These are phyloP conservation scores for Aspergillus leporis DNA, from an alignment of 495 filamentous ascomycete species.

Conservation along the genomic window DNA sequence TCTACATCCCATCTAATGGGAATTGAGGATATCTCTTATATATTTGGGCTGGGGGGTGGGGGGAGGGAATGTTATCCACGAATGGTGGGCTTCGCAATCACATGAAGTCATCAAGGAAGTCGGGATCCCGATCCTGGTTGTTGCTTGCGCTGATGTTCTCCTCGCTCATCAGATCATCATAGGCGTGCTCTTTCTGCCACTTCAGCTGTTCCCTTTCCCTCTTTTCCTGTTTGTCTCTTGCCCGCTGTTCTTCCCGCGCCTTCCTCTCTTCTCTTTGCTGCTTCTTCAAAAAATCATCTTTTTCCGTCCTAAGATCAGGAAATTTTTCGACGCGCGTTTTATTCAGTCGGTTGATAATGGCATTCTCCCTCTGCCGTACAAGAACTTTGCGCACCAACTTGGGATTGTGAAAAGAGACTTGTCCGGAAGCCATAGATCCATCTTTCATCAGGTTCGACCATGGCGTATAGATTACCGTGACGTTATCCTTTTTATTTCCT, in stretches of 20 bases:
- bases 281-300: slow-evolving; percentile 69
- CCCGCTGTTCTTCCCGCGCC: slow-evolving; percentile 66
- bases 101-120: slow-evolving; percentile 57
- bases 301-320: slow-evolving; percentile 77
- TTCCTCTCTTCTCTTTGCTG: slow-evolving; percentile 69
- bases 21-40: neutral
- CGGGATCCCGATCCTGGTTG: slow-evolving; percentile 51
- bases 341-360: slow-evolving; percentile 92
- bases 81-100: slow-evolving; percentile 24
- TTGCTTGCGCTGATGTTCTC: slow-evolving; percentile 47
- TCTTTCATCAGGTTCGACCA: slow-evolving; percentile 97
- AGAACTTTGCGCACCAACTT: slow-evolving; percentile 79
- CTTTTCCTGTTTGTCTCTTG: slow-evolving; percentile 74
- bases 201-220: slow-evolving; percentile 84
- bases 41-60: too few relatives aligned
- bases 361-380: slow-evolving; percentile 74
- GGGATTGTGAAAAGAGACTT: slow-evolving; percentile 93
- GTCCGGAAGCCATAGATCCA: slow-evolving; percentile 92
- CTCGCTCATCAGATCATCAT: slow-evolving; percentile 68
- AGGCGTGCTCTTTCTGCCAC: slow-evolving; percentile 92
- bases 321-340: slow-evolving; percentile 90
- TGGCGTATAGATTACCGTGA: slow-evolving; percentile 94
- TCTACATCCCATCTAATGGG: neutral
- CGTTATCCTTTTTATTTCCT: slow-evolving; percentile 98
- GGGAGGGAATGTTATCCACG: too few relatives aligned